Evolutionary conservation across 768 basidiomycete species (phyloP), one percentile per base, ranked within the genome.

Genomic region (Inosperma sp.): DNA sequence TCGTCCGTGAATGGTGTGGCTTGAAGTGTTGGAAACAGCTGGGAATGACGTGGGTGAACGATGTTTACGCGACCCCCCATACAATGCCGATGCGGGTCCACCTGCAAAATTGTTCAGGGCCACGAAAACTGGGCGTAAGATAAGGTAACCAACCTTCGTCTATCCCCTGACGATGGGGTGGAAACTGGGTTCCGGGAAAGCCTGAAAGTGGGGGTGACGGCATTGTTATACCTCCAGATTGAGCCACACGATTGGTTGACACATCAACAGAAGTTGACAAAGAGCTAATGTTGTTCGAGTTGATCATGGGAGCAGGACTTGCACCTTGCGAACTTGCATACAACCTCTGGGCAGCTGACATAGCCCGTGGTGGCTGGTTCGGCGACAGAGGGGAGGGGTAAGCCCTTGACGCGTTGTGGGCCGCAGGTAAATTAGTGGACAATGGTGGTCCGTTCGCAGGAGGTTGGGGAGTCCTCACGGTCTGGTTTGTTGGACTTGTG

Each of bases 271-370:
- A 41, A 50, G 59, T 30, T 25, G 48, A 25, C 25, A 30, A 37
- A 47, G 42, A 50, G 9, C 36, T 21, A 16, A 62, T 56, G 23
- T 37, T 37, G 7, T 49, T 48, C 13, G 54, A 26, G 22, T 42
- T 56, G 14, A 62, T 58, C 56, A 64, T 58, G 2, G 63, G 61
- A 10, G 50, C 39, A 13, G 56, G 33, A 26, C 46, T n/a, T 23
- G 51, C 58, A 44, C 56, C 61, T 47, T 52, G 44, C 4, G 73
- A 71, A 39, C 72, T 75, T 6, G 71, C 72, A 54, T 76, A 78
- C 22, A 78, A 58, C 42, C 68, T 69, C 40, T 75, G 76, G 19
- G 76, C 76, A 29, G 66, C 57, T 3, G 68, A 68, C 39, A 60
- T 51, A 12, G 62, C 65, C 4, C 26, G 42, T 12, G 46, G 17